A percentile compares a stretch with the other conserved stretches of the same genome.
Conservation (phyloP, 768 basidiomycete genomes). For the Psilocybe cyanescens region DNA sequence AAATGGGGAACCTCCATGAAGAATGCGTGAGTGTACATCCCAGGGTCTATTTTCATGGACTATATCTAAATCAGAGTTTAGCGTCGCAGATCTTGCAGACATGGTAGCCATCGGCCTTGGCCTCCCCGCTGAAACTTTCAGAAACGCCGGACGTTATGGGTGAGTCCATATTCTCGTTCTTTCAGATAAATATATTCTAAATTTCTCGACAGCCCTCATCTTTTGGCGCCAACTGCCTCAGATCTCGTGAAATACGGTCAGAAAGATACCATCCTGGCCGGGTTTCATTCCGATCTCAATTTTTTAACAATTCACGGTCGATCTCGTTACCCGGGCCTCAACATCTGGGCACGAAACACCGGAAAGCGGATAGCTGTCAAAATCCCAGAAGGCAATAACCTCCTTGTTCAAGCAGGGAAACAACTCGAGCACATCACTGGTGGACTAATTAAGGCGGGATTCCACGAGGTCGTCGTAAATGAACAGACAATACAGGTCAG, state of each 20-base stretch:
- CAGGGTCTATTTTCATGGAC: not conserved
- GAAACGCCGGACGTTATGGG: slow-evolving; percentile 86
- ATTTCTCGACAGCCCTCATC: slow-evolving; percentile 61
- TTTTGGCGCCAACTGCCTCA: slow-evolving; percentile 94
- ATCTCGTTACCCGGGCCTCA: slow-evolving; percentile 83
- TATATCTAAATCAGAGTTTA: slow-evolving; percentile 31
- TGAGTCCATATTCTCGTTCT: slow-evolving; percentile 33
- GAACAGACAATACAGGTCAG: slow-evolving; percentile 72
- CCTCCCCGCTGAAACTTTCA: slow-evolving; percentile 69
- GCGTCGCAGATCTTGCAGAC: slow-evolving; percentile 84
- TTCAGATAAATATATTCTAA: slow-evolving; percentile 2
- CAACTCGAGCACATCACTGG: slow-evolving; percentile 89
- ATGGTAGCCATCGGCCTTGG: slow-evolving; percentile 89
- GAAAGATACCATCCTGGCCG: slow-evolving; percentile 86
- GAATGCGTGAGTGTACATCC: slow-evolving; percentile 62
- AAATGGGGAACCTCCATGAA: slow-evolving; percentile 92
- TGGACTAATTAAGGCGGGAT: slow-evolving; percentile 90
- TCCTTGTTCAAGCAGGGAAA: slow-evolving; percentile 95
- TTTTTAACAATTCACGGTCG: slow-evolving; percentile 92
- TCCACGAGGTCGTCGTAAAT: slow-evolving; percentile 94
- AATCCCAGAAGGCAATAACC: slow-evolving; percentile 79
- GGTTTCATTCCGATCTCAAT: slow-evolving; percentile 94
- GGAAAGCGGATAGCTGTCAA: slow-evolving; percentile 88
- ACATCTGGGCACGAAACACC: slow-evolving; percentile 95
- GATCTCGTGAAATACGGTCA: slow-evolving; percentile 80